Evolutionary conservation across 2,329 filamentous ascomycete species (phyloP), one percentile per base, ranked within the genome.

Genomic region (Cytospora schulzeri): DNA sequence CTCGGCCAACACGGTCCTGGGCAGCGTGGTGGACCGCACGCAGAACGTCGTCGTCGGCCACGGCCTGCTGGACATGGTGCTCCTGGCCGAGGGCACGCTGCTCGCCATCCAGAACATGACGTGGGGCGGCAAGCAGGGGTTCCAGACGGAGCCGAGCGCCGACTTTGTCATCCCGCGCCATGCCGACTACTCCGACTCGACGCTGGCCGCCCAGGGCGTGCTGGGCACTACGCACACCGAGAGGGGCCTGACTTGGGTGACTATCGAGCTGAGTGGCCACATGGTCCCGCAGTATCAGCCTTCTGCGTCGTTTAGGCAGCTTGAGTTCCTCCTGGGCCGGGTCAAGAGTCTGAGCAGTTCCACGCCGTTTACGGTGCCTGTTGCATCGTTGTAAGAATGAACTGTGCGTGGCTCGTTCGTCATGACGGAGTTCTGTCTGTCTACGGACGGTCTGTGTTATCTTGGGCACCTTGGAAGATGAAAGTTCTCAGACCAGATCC

Each of bases 51-150:
- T 93, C 67, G 86, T 93, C 70, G 88, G 82, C 1, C 89, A 92
- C 71, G 91, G 89, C 8, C 77, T 83, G 60, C 80, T 88, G 17
- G 90, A 92, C 75, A 90, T 82, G 72, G 81, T 90, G 65, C 80
- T 91, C 22, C 79, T 88, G 45, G 78, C 81, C 70, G 88, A 89
- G 71, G 89, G 89, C 19, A 89, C 88, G 0, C 78, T 92, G 1
- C 78, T 91, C 12, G 83, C 83, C 1, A 87, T 92, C 65, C 90
- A 93, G 72, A 92, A 92, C 76, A 91, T 92, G 85, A 92, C 88
- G 0, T 92, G 87, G 86, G 85, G 85, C 62, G 89, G 89, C 2
- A 73, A 80, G 15, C 85, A 90, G 62, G 90, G 90, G 0, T 92
- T 93, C 78, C 83, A 86, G 63, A 73, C 75, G 1, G 73, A 76